These are phyloP conservation scores for Populus simonii DNA, from an alignment of 345 rosid species.

Conservation along the genomic window DNA sequence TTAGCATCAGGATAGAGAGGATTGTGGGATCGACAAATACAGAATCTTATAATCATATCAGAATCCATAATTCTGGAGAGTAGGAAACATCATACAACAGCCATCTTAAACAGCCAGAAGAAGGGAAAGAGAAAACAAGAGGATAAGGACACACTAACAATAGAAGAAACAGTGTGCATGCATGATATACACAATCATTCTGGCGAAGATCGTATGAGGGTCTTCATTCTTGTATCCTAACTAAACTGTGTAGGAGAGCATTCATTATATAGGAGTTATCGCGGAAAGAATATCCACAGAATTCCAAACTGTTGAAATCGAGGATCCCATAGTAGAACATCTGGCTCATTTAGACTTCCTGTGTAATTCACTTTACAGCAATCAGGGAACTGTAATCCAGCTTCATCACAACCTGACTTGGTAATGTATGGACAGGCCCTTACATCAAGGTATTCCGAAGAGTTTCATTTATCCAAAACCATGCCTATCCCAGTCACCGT, in stretches of 20 bases:
- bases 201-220: conserved; percentile 1
- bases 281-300: background rate
- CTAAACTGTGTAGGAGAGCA: background rate
- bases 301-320: conserved; percentile 1
- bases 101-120: conserved; percentile 1
- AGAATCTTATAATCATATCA: background rate
- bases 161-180: background rate
- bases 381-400: conserved; percentile 66
- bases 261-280: background rate
- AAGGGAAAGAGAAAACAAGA: background rate
- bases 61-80: conserved; percentile 1
- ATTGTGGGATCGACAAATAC: background rate
- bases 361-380: conserved; percentile 74
- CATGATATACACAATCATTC: conserved; percentile 19
- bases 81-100: background rate
- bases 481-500: conserved; percentile 60
- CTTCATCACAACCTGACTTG: conserved; percentile 70
- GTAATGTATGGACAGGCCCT: conserved; percentile 79
- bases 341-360: conserved; percentile 66
- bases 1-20: background rate
- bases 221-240: background rate
- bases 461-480: conserved; percentile 62
- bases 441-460: conserved; percentile 74
- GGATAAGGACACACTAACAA: background rate
- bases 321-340: conserved; percentile 42